Percentiles rank a stretch among this genome's conserved stretches.
Conservation (phyloP, 2,329 filamentous ascomycete genomes). For the Ophiostoma pallidulum region DNA sequence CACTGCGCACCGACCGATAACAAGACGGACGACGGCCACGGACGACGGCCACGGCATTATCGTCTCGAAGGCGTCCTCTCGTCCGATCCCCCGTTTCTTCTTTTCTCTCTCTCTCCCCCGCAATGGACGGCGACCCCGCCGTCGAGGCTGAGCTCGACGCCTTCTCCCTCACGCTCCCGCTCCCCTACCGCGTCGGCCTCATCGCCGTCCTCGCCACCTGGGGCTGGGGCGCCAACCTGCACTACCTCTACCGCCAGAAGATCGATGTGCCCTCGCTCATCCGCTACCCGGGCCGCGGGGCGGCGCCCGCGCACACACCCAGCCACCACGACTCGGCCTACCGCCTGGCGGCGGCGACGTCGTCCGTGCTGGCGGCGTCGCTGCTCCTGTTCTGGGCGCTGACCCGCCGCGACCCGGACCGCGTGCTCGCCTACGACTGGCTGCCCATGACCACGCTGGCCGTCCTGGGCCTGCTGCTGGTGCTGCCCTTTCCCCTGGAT, state of each 20-base stretch:
- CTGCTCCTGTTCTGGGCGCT: constrained; percentile 76
- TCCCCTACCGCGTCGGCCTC: constrained; percentile 82
- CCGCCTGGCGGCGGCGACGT: constrained; percentile 70
- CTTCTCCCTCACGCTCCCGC: constrained; percentile 77
- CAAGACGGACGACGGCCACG: background rate
- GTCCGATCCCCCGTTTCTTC: background rate
- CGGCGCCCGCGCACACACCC: constrained; percentile 53
- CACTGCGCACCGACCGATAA: constrained; percentile 9
- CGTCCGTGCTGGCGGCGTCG: constrained; percentile 59
- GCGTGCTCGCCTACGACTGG: constrained; percentile 71
- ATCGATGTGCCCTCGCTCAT: constrained; percentile 85
- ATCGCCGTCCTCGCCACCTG: constrained; percentile 81
- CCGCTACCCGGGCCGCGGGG: constrained; percentile 71
- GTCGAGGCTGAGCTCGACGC: constrained; percentile 66
- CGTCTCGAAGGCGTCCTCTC: too few relatives aligned
- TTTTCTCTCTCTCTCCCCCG: constrained; percentile 10
- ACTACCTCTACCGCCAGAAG: constrained; percentile 67
- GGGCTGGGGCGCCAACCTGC: constrained; percentile 90
- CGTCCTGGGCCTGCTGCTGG: constrained; percentile 59
- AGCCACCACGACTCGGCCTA: constrained; percentile 78
- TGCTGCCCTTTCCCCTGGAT: constrained; percentile 43
- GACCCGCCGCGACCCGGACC: constrained; percentile 58
- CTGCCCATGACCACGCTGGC: constrained; percentile 78
- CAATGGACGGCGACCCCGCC: constrained; percentile 65
- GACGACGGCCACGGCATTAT: too few relatives aligned